Conservation (phyloP, 495 filamentous ascomycete genomes). For the Tuber calosporum region DNA sequence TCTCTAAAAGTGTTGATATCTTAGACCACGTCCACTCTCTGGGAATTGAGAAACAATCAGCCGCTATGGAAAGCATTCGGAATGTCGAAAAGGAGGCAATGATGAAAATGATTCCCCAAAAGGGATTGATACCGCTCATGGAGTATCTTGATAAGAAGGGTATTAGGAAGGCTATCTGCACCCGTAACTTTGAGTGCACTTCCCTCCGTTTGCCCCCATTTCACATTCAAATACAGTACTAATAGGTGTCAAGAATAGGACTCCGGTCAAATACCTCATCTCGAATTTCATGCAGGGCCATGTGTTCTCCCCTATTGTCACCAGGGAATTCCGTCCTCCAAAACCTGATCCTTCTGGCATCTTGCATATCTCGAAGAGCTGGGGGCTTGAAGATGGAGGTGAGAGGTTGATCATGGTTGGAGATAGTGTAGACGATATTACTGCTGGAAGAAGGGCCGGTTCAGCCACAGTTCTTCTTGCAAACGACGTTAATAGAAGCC, state of each 20-base stretch:
- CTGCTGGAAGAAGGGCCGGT: slow-evolving; percentile 73
- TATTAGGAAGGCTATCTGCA: slow-evolving; percentile 77
- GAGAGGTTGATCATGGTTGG: slow-evolving; percentile 50
- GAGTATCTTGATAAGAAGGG: slow-evolving; percentile 61
- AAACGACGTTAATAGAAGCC: slow-evolving; percentile 67
- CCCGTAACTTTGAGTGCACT: slow-evolving; percentile 78
- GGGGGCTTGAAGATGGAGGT: slow-evolving; percentile 48
- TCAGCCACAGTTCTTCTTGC: slow-evolving; percentile 81
- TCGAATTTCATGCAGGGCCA: slow-evolving; percentile 60
- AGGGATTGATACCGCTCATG: slow-evolving; percentile 68
- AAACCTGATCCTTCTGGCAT: slow-evolving; percentile 89
- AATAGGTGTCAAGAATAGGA: slow-evolving; percentile 41
- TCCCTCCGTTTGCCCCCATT: slow-evolving; percentile 13
- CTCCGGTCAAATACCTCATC: slow-evolving; percentile 63
- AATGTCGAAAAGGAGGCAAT: slow-evolving; percentile 74
- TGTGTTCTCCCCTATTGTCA: slow-evolving; percentile 74
- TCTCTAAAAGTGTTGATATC: slow-evolving; percentile 67
- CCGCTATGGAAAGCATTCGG: slow-evolving; percentile 65
- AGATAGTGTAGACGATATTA: slow-evolving; percentile 91
- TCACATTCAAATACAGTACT: neutral
- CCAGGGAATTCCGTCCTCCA: slow-evolving; percentile 71
- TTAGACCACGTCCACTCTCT: slow-evolving; percentile 77
- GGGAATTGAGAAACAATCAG: slow-evolving; percentile 53
- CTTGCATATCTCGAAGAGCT: slow-evolving; percentile 67
- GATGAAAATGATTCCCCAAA: slow-evolving; percentile 67